Evolutionary conservation across 352 stramenopile genomes (phyloP).

Genomic region (Plasmopara muralis): DNA sequence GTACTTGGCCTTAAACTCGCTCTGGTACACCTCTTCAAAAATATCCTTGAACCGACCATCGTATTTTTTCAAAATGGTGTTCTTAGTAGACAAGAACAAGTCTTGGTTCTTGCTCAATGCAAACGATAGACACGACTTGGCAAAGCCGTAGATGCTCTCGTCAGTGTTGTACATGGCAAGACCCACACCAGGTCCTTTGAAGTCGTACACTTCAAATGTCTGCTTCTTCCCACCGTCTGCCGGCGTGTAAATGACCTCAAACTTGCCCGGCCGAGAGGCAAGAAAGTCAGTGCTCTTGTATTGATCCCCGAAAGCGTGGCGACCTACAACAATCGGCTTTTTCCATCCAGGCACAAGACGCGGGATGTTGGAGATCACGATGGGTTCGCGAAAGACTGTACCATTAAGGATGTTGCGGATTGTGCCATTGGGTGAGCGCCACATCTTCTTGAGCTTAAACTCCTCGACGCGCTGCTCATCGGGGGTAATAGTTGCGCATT

Average conservation of each 20-base stretch:
- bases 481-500: conserved; percentile 81
- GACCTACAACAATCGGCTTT: conserved; percentile 70
- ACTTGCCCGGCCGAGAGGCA: conserved; percentile 54
- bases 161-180: conserved; percentile 85
- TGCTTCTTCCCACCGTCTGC: conserved; percentile 40
- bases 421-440: conserved; percentile 64
- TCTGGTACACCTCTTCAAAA: conserved; percentile 77
- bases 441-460: conserved; percentile 72
- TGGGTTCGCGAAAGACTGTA: conserved; percentile 79
- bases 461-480: conserved; percentile 75
- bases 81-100: conserved; percentile 74
- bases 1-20: conserved; percentile 69
- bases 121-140: conserved; percentile 63
- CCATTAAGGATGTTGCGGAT: conserved; percentile 80
- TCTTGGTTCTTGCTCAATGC: conserved; percentile 57
- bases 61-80: conserved; percentile 82
- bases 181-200: conserved; percentile 44
- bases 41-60: conserved; percentile 77
- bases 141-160: conserved; percentile 73
- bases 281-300: conserved; percentile 79
- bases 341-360: conserved; percentile 71
- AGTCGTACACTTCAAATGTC: conserved; percentile 64
- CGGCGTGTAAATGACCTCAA: conserved; percentile 65
- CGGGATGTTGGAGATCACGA: conserved; percentile 75
- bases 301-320: conserved; percentile 75